Evolutionary conservation across 768 basidiomycete genomes (phyloP), one percentile per base, ranked within the genome.

Genomic region (Exidia glandulosa): DNA sequence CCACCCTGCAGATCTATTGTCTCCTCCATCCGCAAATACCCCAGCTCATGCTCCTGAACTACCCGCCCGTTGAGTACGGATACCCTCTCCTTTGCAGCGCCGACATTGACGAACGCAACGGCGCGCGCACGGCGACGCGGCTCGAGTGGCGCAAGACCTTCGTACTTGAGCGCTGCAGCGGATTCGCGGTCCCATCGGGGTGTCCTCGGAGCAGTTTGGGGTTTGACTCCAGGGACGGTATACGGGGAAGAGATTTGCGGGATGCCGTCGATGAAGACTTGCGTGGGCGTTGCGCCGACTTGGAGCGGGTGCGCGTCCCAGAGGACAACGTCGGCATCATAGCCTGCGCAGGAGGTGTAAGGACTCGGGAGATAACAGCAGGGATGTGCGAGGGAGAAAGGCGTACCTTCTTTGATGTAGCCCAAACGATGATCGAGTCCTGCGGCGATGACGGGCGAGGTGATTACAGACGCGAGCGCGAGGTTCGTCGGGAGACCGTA

Each of bases 231-330:
- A 5, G 65, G 57, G 1, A 73, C 57, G 1, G 69, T 61, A 36
- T 72, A 61, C 0, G 83, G 73, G 2, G 67, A 29, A 54, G 76
- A 57, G 77, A 88, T 67, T 69, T 94, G 92, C 0, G 83, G 69
- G 59, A 93, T 86, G 12, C 91, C 91, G 64, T 94, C 92, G 59
- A 93, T 85, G 70, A 80, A 90, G 0, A 91, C 89, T 66, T 93
- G 90, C 3, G 74, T 70, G 0, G 92, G 91, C 1, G 89, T 91
- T 0, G 90, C 86, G 25, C 90, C 90, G 3, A 93, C 75, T 0
- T 80, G 67, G 29, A 94, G 77, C 0, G 90, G 92, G 69, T 92
- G 89, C 3, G 81, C 81, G 61, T 88, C 85, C 86, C 87, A 88
- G 36, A 90, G 69, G 6, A 90, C 86, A n/a, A 89, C 68, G 66